Base-by-base conservation (phyloP, 257 asterid species). In the Solanum tarijense region DNA sequence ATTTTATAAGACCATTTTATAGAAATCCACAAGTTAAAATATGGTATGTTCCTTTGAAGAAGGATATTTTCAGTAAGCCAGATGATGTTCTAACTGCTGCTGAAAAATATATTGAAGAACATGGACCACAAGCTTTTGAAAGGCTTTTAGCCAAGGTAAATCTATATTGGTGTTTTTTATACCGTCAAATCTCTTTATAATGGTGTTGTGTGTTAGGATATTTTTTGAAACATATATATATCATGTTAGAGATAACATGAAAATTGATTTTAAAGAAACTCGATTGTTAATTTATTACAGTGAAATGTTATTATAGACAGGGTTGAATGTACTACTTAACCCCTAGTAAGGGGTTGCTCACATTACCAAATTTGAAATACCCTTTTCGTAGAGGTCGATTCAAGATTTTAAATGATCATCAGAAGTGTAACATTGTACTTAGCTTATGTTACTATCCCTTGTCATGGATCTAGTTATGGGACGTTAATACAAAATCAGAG, bases 51-150 rank as follows among this genome's bases (percentile, higher is more conserved):
- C 98, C 99, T 20, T 62, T 91, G 43, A 93, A 91, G 69, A 96
- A 92, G 81, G 94, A 92, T 31, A 81, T 90, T n/a, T 96, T 95
- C 88, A 92, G 94, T 85, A 94, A 92, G 84, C 96, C 93, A 31
- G 99, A 96, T 73, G 98, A 94, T 90, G 91, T 96, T 2, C 88
- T 95, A 23, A 89, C 90, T 86, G 98, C 99, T 84, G 98, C 99
- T 7, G 98, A 96, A 25, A 96, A 91, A 74, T 96, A 95, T 75
- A 96, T 96, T 5, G 92, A 95, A 86, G 93, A 93, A 89, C 93
- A 96, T 82, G 97, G 99, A 87, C 98, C 99, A 3, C 94, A 94
- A 88, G 98, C 96, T 16, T 95, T 94, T 85, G 96, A 95, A 88
- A 95, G 96, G 92, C 87, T 96, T 83, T 92, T 96, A 72, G 97